Percentiles rank a stretch among this genome's conserved stretches.
Evolutionary conservation across 306 rosid genomes (phyloP).

Genomic region (Cucumis melo): DNA sequence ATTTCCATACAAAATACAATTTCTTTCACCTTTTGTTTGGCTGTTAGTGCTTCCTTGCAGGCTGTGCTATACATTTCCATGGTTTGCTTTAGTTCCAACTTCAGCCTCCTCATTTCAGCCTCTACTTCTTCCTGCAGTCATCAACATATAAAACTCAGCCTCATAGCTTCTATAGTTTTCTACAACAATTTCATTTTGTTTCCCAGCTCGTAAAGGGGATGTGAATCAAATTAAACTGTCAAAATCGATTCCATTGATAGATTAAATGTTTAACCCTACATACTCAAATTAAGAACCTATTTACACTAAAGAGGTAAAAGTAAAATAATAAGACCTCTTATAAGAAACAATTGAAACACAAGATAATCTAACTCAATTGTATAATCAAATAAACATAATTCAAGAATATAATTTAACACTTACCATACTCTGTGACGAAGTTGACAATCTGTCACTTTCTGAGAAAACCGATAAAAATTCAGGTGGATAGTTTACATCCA

Average conservation of each 20-base stretch:
- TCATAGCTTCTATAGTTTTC: background rate
- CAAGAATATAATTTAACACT: background rate
- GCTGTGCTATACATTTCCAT: slow-evolving; percentile 96
- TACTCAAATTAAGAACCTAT: background rate
- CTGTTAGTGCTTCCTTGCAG: slow-evolving; percentile 88
- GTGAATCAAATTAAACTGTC: background rate
- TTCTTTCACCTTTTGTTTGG: slow-evolving; percentile 53
- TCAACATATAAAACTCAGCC: background rate
- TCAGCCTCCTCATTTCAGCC: slow-evolving; percentile 85
- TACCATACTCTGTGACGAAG: slow-evolving; percentile 40
- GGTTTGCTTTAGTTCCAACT: slow-evolving; percentile 86
- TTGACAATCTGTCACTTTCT: slow-evolving; percentile 45
- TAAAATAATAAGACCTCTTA: background rate
- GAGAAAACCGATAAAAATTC: slow-evolving; percentile 44
- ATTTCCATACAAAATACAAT: background rate
- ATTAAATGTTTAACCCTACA: background rate
- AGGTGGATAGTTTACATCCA: slow-evolving; percentile 16
- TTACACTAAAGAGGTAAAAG: background rate
- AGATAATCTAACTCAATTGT: background rate
- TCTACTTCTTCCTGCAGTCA: slow-evolving; percentile 67
- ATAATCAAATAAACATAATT: background rate
- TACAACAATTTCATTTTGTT: background rate
- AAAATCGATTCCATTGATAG: background rate
- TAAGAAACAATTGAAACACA: background rate
- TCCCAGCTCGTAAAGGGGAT: background rate